Conservation (phyloP, 2,329 filamentous ascomycete genomes). For the Acrodontium crateriforme region DNA sequence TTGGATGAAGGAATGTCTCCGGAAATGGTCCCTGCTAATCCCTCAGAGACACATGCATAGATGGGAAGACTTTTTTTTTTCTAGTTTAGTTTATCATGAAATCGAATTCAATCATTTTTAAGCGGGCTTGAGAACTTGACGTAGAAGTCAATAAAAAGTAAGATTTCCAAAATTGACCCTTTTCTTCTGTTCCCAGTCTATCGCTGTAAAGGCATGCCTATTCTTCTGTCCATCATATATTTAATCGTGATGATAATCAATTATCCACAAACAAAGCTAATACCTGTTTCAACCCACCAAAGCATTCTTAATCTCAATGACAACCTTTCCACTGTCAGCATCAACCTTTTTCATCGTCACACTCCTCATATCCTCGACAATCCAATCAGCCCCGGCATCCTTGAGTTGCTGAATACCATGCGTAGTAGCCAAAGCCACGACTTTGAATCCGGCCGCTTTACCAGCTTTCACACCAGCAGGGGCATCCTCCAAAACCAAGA, state of each 20-base stretch:
- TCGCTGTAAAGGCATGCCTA: too few relatives aligned
- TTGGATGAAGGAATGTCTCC: conserved; percentile 2
- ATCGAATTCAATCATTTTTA: too few relatives aligned
- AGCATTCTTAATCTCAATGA: conserved; percentile 54
- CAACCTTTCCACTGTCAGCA: conserved; percentile 43
- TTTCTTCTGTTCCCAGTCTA: too few relatives aligned
- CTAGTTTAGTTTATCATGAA: too few relatives aligned
- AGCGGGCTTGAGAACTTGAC: too few relatives aligned
- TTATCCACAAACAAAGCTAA: neutral
- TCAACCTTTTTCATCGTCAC: conserved; percentile 47
- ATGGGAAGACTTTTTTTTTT: too few relatives aligned
- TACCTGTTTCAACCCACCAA: conserved; percentile 23
- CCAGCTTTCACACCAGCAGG: conserved; percentile 73
- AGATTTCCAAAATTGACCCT: too few relatives aligned
- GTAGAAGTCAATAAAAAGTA: too few relatives aligned
- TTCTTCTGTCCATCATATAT: too few relatives aligned
- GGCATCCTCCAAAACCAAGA: conserved; percentile 79
- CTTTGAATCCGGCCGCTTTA: conserved; percentile 73
- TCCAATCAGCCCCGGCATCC: conserved; percentile 73
- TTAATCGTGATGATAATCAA: too few relatives aligned
- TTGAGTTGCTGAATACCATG: conserved; percentile 60
- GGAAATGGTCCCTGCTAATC: too few relatives aligned
- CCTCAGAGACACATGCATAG: too few relatives aligned
- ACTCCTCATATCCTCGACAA: conserved; percentile 65
- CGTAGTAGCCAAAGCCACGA: conserved; percentile 73